Evolutionary conservation across 129 eudicot genomes (phyloP), one percentile per base, ranked within the genome.

Genomic region (Scalesia atractyloides): DNA sequence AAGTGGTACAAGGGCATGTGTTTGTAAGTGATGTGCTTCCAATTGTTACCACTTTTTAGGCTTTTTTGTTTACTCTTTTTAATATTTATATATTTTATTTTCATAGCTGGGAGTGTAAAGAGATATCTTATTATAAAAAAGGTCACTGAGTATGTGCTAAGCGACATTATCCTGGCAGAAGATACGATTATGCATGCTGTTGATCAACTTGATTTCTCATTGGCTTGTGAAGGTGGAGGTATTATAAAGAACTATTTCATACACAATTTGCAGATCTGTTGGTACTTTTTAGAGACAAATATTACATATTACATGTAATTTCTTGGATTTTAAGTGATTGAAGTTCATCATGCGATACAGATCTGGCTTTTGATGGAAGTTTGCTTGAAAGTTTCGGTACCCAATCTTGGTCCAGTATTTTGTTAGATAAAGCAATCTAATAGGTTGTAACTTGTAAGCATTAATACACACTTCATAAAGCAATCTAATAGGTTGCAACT

Each of bases 131-230:
- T 93, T 34, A 72, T 93, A 47, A 90, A 87, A 76, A 71, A 82
- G 78, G 83, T 93, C 62, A 69, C 83, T 5, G 96, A 86, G 78
- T 84, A 89, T 65, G 87, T 90, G 62, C 70, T 93, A 63, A 77
- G 65, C 82, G 80, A 18, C 98, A 93, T 83, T 93, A 44, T 81
- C 89, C 41, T 72, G 72, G 17, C 84, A n/a, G 83, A 77, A 73
- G 92, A 86, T 72, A 84, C 80, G 19, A 73, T 93, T 22, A 61
- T 49, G 73, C 76, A 83, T 39, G 76, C 73, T 78, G 90, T 88
- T 39, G 96, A 93, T 81, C 96, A 93, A 78, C 98, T 93, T 73
- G 97, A 90, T 79, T 93, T 93, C 64, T 77, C 89, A 48, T 89
- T 93, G 73, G 79, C 65, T 72, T 76, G 54, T 73, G 91, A 85